phyloP scores from a whole-genome alignment of 2,329 filamentous ascomycete genomes.

The Pseudogymnoascus sp. region DNA sequence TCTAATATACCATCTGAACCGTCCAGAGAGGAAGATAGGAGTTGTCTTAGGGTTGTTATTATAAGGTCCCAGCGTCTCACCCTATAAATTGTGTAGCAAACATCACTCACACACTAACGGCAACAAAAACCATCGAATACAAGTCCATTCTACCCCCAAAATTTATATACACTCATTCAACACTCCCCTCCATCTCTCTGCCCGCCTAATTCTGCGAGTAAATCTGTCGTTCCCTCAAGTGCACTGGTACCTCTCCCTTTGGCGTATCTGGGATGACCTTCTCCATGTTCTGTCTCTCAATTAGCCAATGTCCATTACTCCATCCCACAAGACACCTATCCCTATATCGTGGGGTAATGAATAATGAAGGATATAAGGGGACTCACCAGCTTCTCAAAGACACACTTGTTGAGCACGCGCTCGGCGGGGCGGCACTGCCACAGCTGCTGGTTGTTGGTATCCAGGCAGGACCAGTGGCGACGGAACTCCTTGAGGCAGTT shows the following conservation, averaged over 20 bases:
- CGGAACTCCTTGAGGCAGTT: constrained; percentile 87
- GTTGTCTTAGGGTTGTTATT: too few species aligned
- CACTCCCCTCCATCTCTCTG: not conserved
- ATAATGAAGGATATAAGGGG: not conserved
- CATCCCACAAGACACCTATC: not conserved
- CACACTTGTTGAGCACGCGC: constrained; percentile 87
- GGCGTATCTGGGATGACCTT: constrained; percentile 72
- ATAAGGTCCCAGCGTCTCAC: not conserved
- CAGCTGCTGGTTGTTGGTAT: constrained; percentile 95
- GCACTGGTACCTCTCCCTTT: constrained; percentile 61
- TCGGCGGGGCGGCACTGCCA: constrained; percentile 90
- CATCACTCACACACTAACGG: not conserved
- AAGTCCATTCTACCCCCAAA: not conserved
- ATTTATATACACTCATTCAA: not conserved
- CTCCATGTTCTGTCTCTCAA: constrained; percentile 60
- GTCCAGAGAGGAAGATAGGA: not conserved
- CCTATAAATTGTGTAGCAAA: too few species aligned
- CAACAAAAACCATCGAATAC: not conserved
- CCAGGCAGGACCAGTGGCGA: constrained; percentile 88
- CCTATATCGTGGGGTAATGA: not conserved
- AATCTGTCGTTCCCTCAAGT: constrained; percentile 59
- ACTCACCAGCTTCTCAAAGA: constrained; percentile 89
- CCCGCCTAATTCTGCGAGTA: constrained; percentile 21
- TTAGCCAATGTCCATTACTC: not conserved
- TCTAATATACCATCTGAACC: not conserved